A percentile compares a stretch with the other conserved stretches of the same genome.
Conservation (phyloP, 164 flowering plant species). For the Brasenia schreberi region DNA sequence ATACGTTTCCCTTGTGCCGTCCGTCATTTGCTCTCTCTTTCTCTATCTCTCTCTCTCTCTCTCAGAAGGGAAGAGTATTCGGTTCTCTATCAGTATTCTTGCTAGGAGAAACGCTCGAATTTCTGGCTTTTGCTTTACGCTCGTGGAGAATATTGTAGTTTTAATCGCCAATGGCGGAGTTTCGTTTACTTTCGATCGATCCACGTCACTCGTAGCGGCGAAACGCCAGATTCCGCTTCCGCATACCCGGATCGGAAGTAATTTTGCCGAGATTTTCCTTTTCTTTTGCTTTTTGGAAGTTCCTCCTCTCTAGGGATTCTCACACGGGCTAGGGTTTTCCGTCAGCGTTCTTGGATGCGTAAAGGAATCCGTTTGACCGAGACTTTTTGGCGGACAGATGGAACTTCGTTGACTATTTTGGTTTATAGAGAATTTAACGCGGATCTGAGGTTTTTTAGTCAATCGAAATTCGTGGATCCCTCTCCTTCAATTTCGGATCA, state of each 20-base stretch:
- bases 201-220: not conserved
- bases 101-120: not conserved
- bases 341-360: not conserved
- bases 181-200: not conserved
- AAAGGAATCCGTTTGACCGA: not conserved
- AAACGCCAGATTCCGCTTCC: not conserved
- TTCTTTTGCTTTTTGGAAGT: not conserved
- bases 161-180: not conserved
- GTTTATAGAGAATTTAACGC: not conserved
- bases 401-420: not conserved
- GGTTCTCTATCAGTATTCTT: not conserved
- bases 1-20: too few species aligned
- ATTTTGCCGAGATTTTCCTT: not conserved
- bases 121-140: not conserved
- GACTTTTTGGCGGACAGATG: not conserved
- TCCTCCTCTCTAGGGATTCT: not conserved
- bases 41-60: not conserved
- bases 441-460: not conserved
- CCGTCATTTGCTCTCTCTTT: not conserved
- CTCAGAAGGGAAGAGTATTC: not conserved
- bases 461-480: not conserved
- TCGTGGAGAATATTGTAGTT: not conserved
- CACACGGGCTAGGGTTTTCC: not conserved
- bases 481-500: not conserved
- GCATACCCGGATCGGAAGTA: not conserved